These are phyloP conservation scores for Boeremia lycopersici DNA, from an alignment of 2,329 filamentous ascomycete species.

Conservation along the genomic window DNA sequence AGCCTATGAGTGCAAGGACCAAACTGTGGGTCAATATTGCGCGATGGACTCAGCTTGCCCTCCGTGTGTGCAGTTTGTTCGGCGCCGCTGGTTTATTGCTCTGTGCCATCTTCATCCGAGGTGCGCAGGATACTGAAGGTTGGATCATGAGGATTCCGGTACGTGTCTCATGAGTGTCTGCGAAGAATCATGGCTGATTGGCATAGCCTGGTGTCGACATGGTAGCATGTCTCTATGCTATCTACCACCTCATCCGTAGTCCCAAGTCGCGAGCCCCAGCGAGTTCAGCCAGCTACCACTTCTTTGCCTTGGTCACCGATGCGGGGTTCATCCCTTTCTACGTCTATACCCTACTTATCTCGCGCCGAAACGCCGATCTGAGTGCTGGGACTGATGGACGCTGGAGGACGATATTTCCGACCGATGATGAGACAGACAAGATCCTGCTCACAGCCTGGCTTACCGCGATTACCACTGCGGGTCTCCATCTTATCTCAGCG, in stretches of 20 bases:
- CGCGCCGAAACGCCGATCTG: conserved; percentile 59
- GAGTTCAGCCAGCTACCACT: conserved; percentile 86
- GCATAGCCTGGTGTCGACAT: conserved; percentile 75
- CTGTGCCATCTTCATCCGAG: conserved; percentile 77
- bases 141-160: conserved; percentile 82
- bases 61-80: conserved; percentile 71
- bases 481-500: conserved; percentile 73
- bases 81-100: conserved; percentile 74
- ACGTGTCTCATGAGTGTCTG: conserved; percentile 45
- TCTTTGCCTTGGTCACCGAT: conserved; percentile 80
- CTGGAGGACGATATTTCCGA: conserved; percentile 73
- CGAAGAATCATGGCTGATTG: conserved; percentile 19
- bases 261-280: conserved; percentile 74
- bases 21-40: conserved; percentile 74
- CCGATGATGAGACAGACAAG: conserved; percentile 60
- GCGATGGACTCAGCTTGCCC: conserved; percentile 69
- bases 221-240: conserved; percentile 74
- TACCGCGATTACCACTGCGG: conserved; percentile 66
- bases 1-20: conserved; percentile 70
- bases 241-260: conserved; percentile 78
- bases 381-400: conserved; percentile 51
- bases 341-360: conserved; percentile 62
- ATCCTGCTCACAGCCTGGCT: conserved; percentile 74
- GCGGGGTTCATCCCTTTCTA: conserved; percentile 68
- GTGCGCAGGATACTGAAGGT: conserved; percentile 66